phyloP scores from a whole-genome alignment of 148 eudicot species.

The Amaranthus palmeri region DNA sequence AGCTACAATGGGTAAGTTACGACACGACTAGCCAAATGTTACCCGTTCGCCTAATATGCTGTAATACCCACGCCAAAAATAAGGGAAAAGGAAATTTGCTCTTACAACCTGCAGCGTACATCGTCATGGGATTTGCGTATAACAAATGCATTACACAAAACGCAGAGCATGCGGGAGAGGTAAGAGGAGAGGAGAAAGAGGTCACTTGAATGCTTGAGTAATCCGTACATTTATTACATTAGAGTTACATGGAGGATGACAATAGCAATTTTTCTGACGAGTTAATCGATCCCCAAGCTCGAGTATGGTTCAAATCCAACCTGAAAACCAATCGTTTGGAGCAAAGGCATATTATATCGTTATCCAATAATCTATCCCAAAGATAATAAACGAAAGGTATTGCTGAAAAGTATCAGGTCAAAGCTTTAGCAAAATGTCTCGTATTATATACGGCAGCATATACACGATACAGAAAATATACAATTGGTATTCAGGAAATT shows the following conservation, averaged over 20 bases:
- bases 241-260: not conserved
- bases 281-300: constrained; percentile 78
- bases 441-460: not conserved
- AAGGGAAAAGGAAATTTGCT: too few relatives aligned
- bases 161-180: not conserved
- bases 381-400: not conserved
- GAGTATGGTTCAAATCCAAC: constrained; percentile 80
- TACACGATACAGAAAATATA: not conserved
- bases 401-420: not conserved
- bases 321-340: constrained; percentile 32
- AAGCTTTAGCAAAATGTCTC: not conserved
- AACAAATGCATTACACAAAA: constrained; percentile 18
- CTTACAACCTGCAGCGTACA: too few relatives aligned
- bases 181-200: not conserved
- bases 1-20: too few relatives aligned
- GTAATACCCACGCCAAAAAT: too few relatives aligned
- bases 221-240: not conserved
- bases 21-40: too few relatives aligned
- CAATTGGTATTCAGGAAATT: not conserved
- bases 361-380: not conserved
- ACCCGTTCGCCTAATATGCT: too few relatives aligned
- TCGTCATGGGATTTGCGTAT: not conserved
- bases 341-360: constrained; percentile 9
- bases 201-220: not conserved
- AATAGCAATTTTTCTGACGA: not conserved